These are phyloP conservation scores for Rhinocladiella mackenziei DNA, from an alignment of 2,329 filamentous ascomycete species.

Conservation along the genomic window DNA sequence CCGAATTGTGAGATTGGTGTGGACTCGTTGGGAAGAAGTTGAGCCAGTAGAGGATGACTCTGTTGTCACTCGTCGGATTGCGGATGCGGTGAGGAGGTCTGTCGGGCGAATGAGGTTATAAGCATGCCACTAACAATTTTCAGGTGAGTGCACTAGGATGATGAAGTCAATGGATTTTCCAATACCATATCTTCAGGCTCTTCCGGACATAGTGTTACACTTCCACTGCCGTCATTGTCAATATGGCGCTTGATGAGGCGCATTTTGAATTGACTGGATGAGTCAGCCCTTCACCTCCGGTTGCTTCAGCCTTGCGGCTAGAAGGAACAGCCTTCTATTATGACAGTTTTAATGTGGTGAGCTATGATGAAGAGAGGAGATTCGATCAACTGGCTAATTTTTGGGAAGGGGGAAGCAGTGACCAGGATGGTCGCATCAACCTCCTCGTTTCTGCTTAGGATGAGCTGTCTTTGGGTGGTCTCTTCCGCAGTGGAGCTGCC, in stretches of 20 bases:
- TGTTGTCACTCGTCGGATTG: constrained; percentile 62
- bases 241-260: constrained; percentile 64
- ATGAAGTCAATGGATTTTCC: constrained; percentile 5
- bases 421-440: too few relatives aligned
- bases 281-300: too few relatives aligned
- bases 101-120: constrained; percentile 67
- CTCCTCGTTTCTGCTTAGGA: too few relatives aligned
- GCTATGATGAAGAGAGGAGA: too few relatives aligned
- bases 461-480: too few relatives aligned
- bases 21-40: constrained; percentile 60
- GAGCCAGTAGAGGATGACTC: constrained; percentile 57
- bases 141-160: constrained; percentile 9
- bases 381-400: too few relatives aligned
- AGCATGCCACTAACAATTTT: constrained; percentile 59
- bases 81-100: constrained; percentile 62
- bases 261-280: constrained; percentile 45
- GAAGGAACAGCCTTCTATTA: too few relatives aligned
- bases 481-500: too few relatives aligned
- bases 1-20: constrained; percentile 60
- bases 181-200: constrained; percentile 71
- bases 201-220: constrained; percentile 63
- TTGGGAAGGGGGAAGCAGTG: too few relatives aligned
- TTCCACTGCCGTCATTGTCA: constrained; percentile 62
- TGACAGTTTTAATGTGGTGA: too few relatives aligned
- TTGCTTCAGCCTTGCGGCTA: too few relatives aligned